These are phyloP conservation scores for Neurospora pannonica DNA, from an alignment of 495 filamentous ascomycete species.

Conservation along the genomic window DNA sequence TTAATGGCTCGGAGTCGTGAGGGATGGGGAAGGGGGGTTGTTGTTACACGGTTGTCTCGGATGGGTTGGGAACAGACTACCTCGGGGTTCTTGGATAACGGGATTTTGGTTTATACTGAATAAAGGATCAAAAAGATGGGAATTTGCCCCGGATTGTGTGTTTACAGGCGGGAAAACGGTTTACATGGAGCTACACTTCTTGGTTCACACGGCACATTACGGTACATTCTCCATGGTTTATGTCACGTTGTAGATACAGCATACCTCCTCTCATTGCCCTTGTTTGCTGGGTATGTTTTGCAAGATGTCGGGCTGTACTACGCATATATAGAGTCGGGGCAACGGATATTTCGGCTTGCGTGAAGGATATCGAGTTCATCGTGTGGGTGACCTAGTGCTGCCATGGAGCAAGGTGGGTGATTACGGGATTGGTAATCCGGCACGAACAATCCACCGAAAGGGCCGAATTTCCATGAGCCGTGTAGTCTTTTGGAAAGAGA, in stretches of 20 bases:
- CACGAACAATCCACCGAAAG: background rate
- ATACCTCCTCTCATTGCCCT: background rate
- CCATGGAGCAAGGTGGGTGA: background rate
- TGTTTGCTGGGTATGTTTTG: background rate
- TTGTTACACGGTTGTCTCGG: background rate
- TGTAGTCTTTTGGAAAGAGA: background rate
- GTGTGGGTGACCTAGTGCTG: background rate
- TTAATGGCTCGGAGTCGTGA: conserved; percentile 31
- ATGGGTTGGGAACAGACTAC: background rate
- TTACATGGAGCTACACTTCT: background rate
- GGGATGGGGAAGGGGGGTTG: background rate
- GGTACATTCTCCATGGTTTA: background rate
- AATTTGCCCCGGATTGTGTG: background rate
- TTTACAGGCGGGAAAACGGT: background rate
- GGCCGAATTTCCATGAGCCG: background rate
- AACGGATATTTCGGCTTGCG: background rate
- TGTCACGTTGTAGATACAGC: background rate
- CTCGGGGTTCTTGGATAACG: background rate
- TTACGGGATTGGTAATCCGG: background rate
- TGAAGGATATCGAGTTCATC: background rate
- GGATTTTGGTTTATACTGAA: background rate
- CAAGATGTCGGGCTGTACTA: background rate
- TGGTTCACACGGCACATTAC: background rate
- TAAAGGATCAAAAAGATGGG: background rate
- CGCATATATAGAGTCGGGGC: background rate